These are phyloP conservation scores for Lachnellula suecica DNA, from an alignment of 2,329 filamentous ascomycete species.

Conservation along the genomic window DNA sequence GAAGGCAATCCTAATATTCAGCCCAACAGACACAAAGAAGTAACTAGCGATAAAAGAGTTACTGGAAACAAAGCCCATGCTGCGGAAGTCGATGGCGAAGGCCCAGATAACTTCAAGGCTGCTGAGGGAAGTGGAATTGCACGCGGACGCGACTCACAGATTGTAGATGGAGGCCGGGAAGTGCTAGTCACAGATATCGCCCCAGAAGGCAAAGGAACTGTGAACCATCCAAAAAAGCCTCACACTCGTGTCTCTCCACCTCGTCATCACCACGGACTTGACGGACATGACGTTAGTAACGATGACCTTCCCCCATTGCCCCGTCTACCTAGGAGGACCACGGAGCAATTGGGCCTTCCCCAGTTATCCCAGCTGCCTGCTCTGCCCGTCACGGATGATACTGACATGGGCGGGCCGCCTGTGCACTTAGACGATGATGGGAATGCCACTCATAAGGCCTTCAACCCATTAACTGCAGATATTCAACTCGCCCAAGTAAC, in stretches of 20 bases:
- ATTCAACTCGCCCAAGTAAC: constrained; percentile 73
- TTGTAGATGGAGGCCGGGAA: constrained; percentile 67
- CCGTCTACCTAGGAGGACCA: constrained; percentile 57
- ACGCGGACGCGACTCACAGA: constrained; percentile 67
- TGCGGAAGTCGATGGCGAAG: constrained; percentile 76
- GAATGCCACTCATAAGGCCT: constrained; percentile 42
- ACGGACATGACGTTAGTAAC: constrained; percentile 36
- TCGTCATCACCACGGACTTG: constrained; percentile 9
- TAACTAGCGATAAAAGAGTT: constrained; percentile 52
- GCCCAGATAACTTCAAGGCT: constrained; percentile 71
- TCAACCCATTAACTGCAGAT: constrained; percentile 61
- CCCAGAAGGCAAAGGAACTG: constrained; percentile 61
- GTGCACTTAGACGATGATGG: constrained; percentile 53
- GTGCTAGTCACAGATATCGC: constrained; percentile 65
- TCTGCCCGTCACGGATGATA: constrained; percentile 71
- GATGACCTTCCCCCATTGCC: constrained; percentile 59
- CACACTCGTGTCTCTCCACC: constrained; percentile 31
- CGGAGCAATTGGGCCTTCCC: constrained; percentile 66
- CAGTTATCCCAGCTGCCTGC: constrained; percentile 68
- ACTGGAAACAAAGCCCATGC: constrained; percentile 61
- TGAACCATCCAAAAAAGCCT: constrained; percentile 49
- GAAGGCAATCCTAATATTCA: constrained; percentile 37
- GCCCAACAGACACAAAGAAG: constrained; percentile 40
- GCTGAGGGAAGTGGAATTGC: constrained; percentile 61
- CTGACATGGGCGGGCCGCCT: constrained; percentile 78